Evolutionary conservation across 2,329 filamentous ascomycete species (phyloP), one percentile per base, ranked within the genome.

Genomic region (Trichoderma sp.): DNA sequence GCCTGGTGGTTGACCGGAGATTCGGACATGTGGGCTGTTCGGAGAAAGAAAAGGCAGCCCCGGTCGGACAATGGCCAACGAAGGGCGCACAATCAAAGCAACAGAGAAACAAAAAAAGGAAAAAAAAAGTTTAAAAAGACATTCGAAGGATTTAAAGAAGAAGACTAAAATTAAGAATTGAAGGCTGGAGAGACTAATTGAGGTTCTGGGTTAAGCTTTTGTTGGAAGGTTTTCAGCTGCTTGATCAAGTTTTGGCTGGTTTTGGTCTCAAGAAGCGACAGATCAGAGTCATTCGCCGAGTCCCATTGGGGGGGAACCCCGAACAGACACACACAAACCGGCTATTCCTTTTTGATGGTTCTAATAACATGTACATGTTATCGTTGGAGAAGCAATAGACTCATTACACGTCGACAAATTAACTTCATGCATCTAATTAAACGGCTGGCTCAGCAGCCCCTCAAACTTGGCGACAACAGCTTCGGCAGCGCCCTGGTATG

Each of bases 381-480:
- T 53, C 20, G 11, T 23, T 53, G 9, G 5, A 11, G 47, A 23
- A 23, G 47, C 11, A 13, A 7, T 23, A 4, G 11, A 13, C 0
- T 53, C 47, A 53, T 53, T 53, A 23, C 0, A 0, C 47, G 4
- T 23, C 20, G 47, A 23, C 11, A 50, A 12, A 50, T 53, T 53
- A 53, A 23, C 11, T 23, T 53, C n/a, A 53, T 53, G 47, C 11
- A 34, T 34, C 15, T 62, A 69, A 30, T 62, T 62, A 32, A 62
- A 62, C 8, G 72, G 72, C 34, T 73, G 43, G 20, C 39, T 67
- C 34, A 73, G 17, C 12, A 73, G 36, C 17, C 62, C 47, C 58
- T 73, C 71, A 71, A 66, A 73, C 50, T 71, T 73, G 6, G 43
- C 55, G 15, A 62, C 62, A 15, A 71, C 13, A 3, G 32, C 66